phyloP scores from a whole-genome alignment of 1,284 basidiomycete species.

The Irpex sp. region DNA sequence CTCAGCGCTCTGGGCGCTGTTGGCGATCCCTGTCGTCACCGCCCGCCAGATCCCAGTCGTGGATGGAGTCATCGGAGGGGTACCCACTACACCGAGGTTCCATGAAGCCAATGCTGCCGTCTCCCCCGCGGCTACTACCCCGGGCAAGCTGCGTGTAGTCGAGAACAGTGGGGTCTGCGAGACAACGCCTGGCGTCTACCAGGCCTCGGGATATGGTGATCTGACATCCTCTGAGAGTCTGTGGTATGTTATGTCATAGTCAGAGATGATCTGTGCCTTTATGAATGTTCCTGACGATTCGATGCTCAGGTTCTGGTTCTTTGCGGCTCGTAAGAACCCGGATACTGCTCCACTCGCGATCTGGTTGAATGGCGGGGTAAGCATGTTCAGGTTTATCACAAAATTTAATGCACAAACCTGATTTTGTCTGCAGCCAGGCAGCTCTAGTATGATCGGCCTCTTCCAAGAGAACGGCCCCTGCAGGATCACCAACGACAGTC shows the following conservation, averaged over 20 bases:
- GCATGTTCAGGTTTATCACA: constrained; percentile 18
- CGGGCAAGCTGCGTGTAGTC: constrained; percentile 45
- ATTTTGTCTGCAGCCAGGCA: constrained; percentile 44
- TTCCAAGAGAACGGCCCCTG: constrained; percentile 67
- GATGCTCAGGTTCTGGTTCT: constrained; percentile 61
- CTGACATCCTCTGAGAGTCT: constrained; percentile 48
- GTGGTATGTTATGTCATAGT: constrained; percentile 36
- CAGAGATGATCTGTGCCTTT: background rate
- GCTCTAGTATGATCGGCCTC: constrained; percentile 64
- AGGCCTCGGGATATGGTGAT: constrained; percentile 61
- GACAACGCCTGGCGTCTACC: constrained; percentile 52
- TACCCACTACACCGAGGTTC: constrained; percentile 15
- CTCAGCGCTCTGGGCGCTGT: background rate
- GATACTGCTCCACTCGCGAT: constrained; percentile 54
- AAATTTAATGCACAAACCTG: background rate
- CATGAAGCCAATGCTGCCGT: constrained; percentile 10
- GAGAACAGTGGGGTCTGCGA: constrained; percentile 59
- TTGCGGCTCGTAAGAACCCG: constrained; percentile 55
- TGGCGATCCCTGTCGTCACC: background rate
- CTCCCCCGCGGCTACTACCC: constrained; percentile 32
- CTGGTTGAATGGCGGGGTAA: constrained; percentile 65
- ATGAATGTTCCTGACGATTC: constrained; percentile 5
- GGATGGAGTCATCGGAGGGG: constrained; percentile 44
- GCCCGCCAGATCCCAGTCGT: constrained; percentile 41
- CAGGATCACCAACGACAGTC: constrained; percentile 54